phyloP scores from a whole-genome alignment of 106 monocot genomes.

The Dioscorea dumetorum region DNA sequence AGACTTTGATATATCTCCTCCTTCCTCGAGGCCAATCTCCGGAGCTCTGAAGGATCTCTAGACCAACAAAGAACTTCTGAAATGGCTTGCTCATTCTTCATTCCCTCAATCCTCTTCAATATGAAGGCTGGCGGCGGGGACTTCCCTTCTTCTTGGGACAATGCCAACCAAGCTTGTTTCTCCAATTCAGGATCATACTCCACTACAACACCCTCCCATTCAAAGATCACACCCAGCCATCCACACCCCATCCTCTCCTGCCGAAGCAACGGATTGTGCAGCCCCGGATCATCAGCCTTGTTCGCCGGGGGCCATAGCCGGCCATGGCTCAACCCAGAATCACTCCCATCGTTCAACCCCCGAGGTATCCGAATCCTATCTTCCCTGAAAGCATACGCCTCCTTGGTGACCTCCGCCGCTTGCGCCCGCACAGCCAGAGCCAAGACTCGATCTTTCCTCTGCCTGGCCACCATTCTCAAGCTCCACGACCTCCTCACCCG shows the following conservation, averaged over 20 bases:
- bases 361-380: no score
- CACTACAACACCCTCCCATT: slow-evolving; percentile 84
- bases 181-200: slow-evolving; percentile 69
- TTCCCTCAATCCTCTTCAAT: slow-evolving; percentile 67
- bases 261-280: slow-evolving; percentile 80
- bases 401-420: slow-evolving; percentile 62
- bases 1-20: slow-evolving; percentile 61
- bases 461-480: no score
- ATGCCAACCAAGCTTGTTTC: slow-evolving; percentile 59
- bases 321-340: no score
- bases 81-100: slow-evolving; percentile 95
- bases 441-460: no score
- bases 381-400: slow-evolving; percentile 18
- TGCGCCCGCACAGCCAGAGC: slow-evolving; percentile 27
- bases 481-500: no score
- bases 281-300: slow-evolving; percentile 59
- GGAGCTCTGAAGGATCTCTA: slow-evolving; percentile 55
- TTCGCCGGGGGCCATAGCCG: slow-evolving; percentile 53
- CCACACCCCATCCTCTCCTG: slow-evolving; percentile 88
- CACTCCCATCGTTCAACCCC: no score
- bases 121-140: slow-evolving; percentile 68
- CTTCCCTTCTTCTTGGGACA: slow-evolving; percentile 76
- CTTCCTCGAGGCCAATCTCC: slow-evolving; percentile 56
- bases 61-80: slow-evolving; percentile 97
- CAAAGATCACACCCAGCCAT: slow-evolving; percentile 85